Evolutionary conservation across 257 asterid genomes (phyloP).

Genomic region (Nicotiana otophora): DNA sequence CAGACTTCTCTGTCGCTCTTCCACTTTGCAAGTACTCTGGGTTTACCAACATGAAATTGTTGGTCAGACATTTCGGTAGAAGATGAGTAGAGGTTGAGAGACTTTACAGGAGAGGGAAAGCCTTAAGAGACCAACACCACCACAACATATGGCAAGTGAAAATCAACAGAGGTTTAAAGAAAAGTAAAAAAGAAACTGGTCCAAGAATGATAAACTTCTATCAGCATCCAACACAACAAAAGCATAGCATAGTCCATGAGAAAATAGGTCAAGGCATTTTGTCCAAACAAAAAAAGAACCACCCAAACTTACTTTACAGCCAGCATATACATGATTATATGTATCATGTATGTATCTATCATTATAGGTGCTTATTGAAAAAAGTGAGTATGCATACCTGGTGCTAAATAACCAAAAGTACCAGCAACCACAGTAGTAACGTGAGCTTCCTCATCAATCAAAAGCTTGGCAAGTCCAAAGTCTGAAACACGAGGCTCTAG

Average conservation of each 20-base stretch:
- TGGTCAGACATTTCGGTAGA: neutral
- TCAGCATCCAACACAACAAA: neutral
- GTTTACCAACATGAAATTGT: neutral
- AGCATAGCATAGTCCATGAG: neutral
- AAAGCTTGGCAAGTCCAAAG: conserved; percentile 91
- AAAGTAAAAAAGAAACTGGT: neutral
- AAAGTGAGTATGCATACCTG: conserved; percentile 47
- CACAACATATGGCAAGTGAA: neutral
- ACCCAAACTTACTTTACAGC: neutral
- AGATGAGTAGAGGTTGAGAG: neutral
- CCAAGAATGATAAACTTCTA: neutral
- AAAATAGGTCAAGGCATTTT: neutral
- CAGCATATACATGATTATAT: neutral
- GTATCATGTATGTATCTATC: neutral
- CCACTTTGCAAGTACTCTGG: conserved; percentile 98
- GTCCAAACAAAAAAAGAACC: neutral
- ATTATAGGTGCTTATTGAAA: neutral
- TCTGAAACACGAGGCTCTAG: conserved; percentile 91
- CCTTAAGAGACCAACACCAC: neutral
- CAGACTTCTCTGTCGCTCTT: conserved; percentile 86
- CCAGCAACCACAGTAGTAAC: conserved; percentile 98
- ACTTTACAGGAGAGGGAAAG: neutral
- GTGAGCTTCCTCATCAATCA: conserved; percentile 92
- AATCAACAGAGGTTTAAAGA: neutral
- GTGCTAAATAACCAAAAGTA: conserved; percentile 94